Percentiles rank a stretch among this genome's conserved stretches.
Evolutionary conservation across 768 basidiomycete genomes (phyloP).

Genomic region (Cubamyces lactineus): DNA sequence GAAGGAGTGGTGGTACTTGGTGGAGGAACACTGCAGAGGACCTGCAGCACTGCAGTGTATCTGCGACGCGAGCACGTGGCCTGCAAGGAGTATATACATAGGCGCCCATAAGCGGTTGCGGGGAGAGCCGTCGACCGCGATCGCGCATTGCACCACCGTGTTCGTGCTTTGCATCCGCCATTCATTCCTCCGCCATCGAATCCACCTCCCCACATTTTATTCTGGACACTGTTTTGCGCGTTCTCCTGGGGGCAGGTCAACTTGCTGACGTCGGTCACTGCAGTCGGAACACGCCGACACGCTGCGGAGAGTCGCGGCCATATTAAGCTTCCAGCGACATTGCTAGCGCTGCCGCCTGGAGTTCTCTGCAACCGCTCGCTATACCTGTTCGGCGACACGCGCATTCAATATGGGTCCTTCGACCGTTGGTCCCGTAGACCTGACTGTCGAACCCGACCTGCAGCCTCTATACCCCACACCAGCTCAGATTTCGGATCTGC

Average conservation of each 20-base stretch:
- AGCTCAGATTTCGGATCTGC: slow-evolving; percentile 59
- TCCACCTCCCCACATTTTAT: neutral
- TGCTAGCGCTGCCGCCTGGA: neutral
- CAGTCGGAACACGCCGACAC: slow-evolving; percentile 7
- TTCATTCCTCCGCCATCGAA: slow-evolving; percentile 1
- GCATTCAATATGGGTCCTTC: slow-evolving; percentile 35
- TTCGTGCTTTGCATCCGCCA: slow-evolving; percentile 4
- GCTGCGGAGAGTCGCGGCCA: neutral
- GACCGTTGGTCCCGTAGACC: slow-evolving; percentile 47
- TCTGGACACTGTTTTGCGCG: neutral
- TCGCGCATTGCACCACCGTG: neutral
- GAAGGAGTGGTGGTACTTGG: neutral
- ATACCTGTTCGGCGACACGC: slow-evolving; percentile 6
- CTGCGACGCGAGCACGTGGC: slow-evolving; percentile 13
- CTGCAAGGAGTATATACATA: neutral
- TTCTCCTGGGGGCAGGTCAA: neutral
- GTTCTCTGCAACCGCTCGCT: slow-evolving; percentile 14
- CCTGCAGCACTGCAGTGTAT: neutral
- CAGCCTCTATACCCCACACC: slow-evolving; percentile 78
- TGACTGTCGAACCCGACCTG: slow-evolving; percentile 78
- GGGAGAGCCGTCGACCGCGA: slow-evolving; percentile 1
- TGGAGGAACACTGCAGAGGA: neutral
- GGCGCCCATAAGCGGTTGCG: slow-evolving; percentile 18
- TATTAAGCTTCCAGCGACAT: slow-evolving; percentile 2
- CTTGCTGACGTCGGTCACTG: neutral